Base-by-base conservation (phyloP, 345 rosid species). In the Geranium brycei region DNA sequence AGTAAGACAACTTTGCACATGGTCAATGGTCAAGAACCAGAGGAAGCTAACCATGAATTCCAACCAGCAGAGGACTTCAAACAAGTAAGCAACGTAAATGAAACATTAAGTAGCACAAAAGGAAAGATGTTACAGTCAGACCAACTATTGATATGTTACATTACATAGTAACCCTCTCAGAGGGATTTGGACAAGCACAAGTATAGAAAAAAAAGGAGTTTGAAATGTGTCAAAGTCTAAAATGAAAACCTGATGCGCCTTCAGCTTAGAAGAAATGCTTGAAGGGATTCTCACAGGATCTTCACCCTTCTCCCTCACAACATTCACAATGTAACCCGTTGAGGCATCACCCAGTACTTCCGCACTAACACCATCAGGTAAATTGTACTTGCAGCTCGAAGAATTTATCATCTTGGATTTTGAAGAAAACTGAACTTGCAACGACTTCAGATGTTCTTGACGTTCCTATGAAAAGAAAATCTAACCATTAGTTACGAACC, bases 291-390 rank as follows among this genome's bases (percentile, higher is more conserved):
- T 83, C 72, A 88, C 95, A 73, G 92, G 86, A 71, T 79, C 95
- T 84, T 95, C 99, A 69, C 96, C 91, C 69, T 82, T 81, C 76
- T 95, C 99, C 83, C 99, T 84, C 70, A 85, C 91, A 67, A 95
- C 99, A 84, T 95, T 95, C 72, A 95, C 95, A 75, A 95, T 81
- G 78, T 84, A 88, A 69, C 99, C 99, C 56, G 77, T 72, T 58
- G 56, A 69, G 66, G 95, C 77, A 78, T 95, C 96, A 62, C 99
- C 99, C 73, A 85, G 91, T 62, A 88, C 87, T 70, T 85, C 95
- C 61, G 72, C 59, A 65, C 73, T 83, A 38, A 85, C 83, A 71
- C 88, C 96, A 69, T 82, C 81, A 30, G 83, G 75, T 67, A 82
- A 73, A 66, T 62, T 77, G 60, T 85, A 77, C 67, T 65, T 72